Evolutionary conservation across 805 yeast genomes (phyloP).

Genomic region (Cyberlindnera mycetangii): DNA sequence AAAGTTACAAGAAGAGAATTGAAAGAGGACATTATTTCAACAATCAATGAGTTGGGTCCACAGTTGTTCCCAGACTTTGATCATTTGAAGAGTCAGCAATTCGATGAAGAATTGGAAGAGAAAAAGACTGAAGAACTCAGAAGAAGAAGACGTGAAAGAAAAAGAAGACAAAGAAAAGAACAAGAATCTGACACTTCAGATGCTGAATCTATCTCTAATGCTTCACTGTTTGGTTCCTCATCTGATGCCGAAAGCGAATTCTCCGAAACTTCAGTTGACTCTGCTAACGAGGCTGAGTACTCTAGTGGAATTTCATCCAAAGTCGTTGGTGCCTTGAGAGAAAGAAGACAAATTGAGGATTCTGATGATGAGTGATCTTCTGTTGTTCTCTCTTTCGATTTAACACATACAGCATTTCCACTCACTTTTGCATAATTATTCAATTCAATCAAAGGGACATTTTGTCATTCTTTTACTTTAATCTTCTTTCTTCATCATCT

Average conservation of each 20-base stretch:
- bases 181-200: conserved; percentile 31
- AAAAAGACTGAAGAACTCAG: conserved; percentile 35
- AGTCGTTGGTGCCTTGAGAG: conserved; percentile 29
- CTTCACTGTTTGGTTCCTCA: conserved; percentile 42
- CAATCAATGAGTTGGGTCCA: conserved; percentile 81
- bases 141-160: conserved; percentile 33
- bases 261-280: conserved; percentile 30
- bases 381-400: not conserved
- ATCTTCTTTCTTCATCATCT: too few species aligned
- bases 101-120: conserved; percentile 34
- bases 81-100: conserved; percentile 28
- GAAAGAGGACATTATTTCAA: conserved; percentile 70
- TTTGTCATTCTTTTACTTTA: not conserved
- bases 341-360: conserved; percentile 23
- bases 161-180: conserved; percentile 15
- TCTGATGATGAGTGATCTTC: conserved; percentile 3
- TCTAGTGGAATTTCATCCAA: conserved; percentile 26
- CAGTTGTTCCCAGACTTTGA: conserved; percentile 84
- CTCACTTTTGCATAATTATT: not conserved
- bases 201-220: conserved; percentile 41
- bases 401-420: not conserved
- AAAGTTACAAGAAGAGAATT: conserved; percentile 60
- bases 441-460: not conserved
- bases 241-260: conserved; percentile 31
- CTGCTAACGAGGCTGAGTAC: conserved; percentile 10